phyloP scores from a whole-genome alignment of 208 protist genomes.

The Porcisia deanei region DNA sequence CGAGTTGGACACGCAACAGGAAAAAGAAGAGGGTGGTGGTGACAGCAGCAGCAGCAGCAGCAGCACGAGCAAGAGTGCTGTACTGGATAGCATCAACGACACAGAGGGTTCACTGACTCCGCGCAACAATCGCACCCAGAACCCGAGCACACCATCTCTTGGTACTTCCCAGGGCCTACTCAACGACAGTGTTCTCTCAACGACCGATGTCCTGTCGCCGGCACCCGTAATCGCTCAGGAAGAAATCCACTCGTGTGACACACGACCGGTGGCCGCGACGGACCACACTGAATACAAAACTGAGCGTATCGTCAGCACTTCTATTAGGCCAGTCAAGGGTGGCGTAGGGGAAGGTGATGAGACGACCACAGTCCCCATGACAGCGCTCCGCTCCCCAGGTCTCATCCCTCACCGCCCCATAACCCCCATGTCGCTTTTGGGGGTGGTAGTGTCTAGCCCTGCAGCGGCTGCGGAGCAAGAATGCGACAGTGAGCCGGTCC shows the following conservation, averaged over 20 bases:
- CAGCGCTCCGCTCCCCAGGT: slow-evolving; percentile 12
- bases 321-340: background rate
- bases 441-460: background rate
- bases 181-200: background rate
- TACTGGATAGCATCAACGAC: background rate
- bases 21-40: background rate
- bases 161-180: background rate
- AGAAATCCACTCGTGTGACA: background rate
- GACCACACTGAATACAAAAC: background rate
- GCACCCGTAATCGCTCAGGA: background rate
- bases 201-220: background rate
- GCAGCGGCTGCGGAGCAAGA: background rate
- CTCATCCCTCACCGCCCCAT: slow-evolving; percentile 5
- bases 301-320: background rate
- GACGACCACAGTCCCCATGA: slow-evolving; percentile 17
- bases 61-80: background rate
- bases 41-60: background rate
- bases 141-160: background rate
- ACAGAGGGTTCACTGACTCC: background rate
- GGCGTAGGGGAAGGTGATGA: slow-evolving; percentile 14
- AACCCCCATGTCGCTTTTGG: slow-evolving; percentile 8
- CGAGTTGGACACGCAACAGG: no score
- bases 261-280: background rate
- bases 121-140: background rate
- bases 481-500: background rate